Conservation (phyloP, 2,329 filamentous ascomycete genomes). For the Dichotomopilus funicola region DNA sequence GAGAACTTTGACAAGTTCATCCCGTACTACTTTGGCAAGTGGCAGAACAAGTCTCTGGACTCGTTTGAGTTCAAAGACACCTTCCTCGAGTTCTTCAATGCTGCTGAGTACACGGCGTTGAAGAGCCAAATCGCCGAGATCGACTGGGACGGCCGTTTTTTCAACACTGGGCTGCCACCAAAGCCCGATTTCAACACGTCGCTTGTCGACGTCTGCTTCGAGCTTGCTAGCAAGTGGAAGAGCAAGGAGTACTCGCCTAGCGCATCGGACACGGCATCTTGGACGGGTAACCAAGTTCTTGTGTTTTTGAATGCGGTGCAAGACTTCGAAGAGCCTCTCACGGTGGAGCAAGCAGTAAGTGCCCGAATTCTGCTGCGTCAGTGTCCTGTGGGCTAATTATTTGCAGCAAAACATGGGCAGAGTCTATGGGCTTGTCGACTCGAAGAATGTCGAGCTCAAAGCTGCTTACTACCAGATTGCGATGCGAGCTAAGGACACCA, state of each 20-base stretch:
- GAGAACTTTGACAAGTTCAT: conserved; percentile 94
- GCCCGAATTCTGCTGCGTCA: neutral
- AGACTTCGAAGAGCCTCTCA: conserved; percentile 57
- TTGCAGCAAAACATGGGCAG: conserved; percentile 56
- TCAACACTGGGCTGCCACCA: conserved; percentile 77
- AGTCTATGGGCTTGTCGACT: conserved; percentile 66
- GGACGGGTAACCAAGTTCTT: conserved; percentile 81
- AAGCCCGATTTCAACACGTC: conserved; percentile 89
- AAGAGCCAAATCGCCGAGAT: conserved; percentile 62
- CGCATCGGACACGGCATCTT: conserved; percentile 61
- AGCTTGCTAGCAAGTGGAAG: conserved; percentile 76
- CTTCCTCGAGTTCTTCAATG: conserved; percentile 75
- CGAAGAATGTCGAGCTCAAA: conserved; percentile 80
- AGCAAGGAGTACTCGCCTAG: conserved; percentile 57
- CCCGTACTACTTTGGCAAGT: conserved; percentile 85
- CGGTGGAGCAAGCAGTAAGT: conserved; percentile 51
- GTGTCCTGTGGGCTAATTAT: conserved; percentile 3
- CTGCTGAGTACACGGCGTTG: conserved; percentile 54
- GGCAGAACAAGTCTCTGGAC: conserved; percentile 79
- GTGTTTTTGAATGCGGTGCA: conserved; percentile 83
- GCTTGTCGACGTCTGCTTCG: conserved; percentile 78
- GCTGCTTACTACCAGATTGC: conserved; percentile 74
- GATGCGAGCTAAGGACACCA: conserved; percentile 64
- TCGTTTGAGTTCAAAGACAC: conserved; percentile 91
- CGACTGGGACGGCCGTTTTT: conserved; percentile 88